Evolutionary conservation across 371 early-diverging fungal genomes (phyloP), one percentile per base, ranked within the genome.

Genomic region (Mucor mucedo): DNA sequence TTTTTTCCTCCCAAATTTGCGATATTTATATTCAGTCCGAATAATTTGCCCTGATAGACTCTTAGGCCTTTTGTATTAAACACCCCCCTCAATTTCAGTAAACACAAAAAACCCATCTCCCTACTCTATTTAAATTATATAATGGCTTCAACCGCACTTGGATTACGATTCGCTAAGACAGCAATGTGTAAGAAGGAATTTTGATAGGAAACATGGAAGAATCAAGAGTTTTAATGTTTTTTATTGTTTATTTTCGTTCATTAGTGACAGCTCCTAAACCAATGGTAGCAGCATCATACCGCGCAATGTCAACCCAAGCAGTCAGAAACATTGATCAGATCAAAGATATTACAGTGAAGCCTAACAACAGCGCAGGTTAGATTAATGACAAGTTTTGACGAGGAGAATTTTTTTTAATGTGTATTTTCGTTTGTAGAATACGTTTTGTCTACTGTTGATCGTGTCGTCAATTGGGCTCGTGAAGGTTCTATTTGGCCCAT

Each of bases 401-500:
- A 42, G 14, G 44, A 35, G 14, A 11, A 6, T 13, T 42, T 42
- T 47, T n/a, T 41, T 52, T 32, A 42, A 33, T 11, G 5, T 8
- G 4, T 47, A 16, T 58, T 39, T 21, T 13, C 42, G 16, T 29
- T 16, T 9, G 16, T 59, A 89, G 92, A 92, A 66, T 88, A 84
- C 66, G 92, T 91, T 11, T 76, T 94, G 30, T 89, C 94, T 41
- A 92, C 93, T 29, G 87, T 95, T 40, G 98, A 98, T 75, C 88
- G 93, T 77, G 84, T 98, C 60, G 87, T 95, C 65, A 96, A 90
- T 85, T 98, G 95, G 95, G 91, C 90, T 45, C 93, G 95, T 77
- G 93, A 96, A 56, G 88, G 92, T 49, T 96, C 96, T 40, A 87
- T 95, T 62, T 98, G 97, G 97, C 97, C 97, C 61, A 92, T 97